Base-by-base conservation (phyloP, 2,329 filamentous ascomycete species). In the Curvularia sp. region DNA sequence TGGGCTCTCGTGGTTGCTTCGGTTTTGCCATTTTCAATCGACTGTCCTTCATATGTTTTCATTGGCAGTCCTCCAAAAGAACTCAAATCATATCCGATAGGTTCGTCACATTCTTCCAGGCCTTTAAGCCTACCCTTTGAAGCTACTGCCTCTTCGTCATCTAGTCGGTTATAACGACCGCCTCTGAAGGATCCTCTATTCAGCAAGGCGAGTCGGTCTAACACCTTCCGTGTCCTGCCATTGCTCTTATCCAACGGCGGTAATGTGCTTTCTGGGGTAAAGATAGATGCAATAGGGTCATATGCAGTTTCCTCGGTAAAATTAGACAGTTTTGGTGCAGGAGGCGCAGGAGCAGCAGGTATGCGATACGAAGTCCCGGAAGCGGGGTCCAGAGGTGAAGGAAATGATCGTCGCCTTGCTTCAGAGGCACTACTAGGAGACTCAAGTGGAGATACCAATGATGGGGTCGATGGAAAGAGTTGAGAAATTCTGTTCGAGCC, bases 401-500 rank as follows among this genome's bases (percentile, higher is more conserved):
- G 70, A 54, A 70, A 63, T 5, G 73, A 76, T 4, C 66, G 71
- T 39, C 71, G 64, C 55, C 67, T 66, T 38, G 72, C 71, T 3
- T 58, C 22, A 20, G 61, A 60, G 26, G 61, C 55, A 6, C 61
- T 62, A 12, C 46, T 48, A 30, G 67, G 65, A 20, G 71, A 60
- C 31, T 59, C 68, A 20, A 64, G 58, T 3, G 75, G 72, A 0
- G 67, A 67, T 22, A 67, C 52, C 20, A 74, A 75, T 1, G 66
- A 59, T 4, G 72, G 70, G 12, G 70, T 68, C 13, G 75, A 75
- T 13, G 73, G 75, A 46, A 76, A 78, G n/a, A 77, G 65, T 53
- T 75, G 72, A n/a, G 74, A 74, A 6, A 77, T 67, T 47, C 72
- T 67, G 46, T 72, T 68, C 20, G 74, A 76, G 3, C 68, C 69